Evolutionary conservation across 257 asterid genomes (phyloP).

Genomic region (Handroanthus guayacan): DNA sequence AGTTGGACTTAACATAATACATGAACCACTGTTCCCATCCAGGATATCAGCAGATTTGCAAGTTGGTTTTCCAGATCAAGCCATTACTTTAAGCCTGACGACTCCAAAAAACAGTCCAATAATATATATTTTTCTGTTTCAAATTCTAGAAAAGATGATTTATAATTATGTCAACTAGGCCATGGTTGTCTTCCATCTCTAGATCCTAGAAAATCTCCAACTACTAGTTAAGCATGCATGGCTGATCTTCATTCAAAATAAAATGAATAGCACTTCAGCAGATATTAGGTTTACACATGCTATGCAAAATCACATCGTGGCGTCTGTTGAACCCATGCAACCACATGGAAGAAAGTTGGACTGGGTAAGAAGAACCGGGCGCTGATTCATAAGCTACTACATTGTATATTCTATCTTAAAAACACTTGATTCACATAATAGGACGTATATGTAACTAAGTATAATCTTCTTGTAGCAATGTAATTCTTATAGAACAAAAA

Average conservation of each 20-base stretch:
- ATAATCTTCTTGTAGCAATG: not conserved
- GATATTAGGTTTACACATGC: not conserved
- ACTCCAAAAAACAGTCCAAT: not conserved
- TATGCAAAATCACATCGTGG: not conserved
- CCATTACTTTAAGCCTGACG: constrained; percentile 1
- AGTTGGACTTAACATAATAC: not conserved
- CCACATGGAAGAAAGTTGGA: not conserved
- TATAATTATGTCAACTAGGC: not conserved
- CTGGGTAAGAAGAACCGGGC: not conserved
- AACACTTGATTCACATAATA: not conserved
- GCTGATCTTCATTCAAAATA: constrained; percentile 2
- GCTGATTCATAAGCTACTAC: not conserved
- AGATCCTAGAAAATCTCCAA: not conserved
- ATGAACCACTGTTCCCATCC: not conserved
- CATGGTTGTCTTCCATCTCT: not conserved
- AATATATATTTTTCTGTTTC: constrained; percentile 9
- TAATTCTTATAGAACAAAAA: not conserved
- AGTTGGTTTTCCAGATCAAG: constrained; percentile 18
- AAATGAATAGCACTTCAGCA: constrained; percentile 4
- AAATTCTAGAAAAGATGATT: not conserved
- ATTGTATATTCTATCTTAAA: not conserved
- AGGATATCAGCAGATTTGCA: constrained; percentile 1
- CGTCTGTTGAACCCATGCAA: not conserved
- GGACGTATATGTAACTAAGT: not conserved
- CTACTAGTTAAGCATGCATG: not conserved